Conservation (phyloP, 1,284 basidiomycete species). For the Ganoderma lucidum region DNA sequence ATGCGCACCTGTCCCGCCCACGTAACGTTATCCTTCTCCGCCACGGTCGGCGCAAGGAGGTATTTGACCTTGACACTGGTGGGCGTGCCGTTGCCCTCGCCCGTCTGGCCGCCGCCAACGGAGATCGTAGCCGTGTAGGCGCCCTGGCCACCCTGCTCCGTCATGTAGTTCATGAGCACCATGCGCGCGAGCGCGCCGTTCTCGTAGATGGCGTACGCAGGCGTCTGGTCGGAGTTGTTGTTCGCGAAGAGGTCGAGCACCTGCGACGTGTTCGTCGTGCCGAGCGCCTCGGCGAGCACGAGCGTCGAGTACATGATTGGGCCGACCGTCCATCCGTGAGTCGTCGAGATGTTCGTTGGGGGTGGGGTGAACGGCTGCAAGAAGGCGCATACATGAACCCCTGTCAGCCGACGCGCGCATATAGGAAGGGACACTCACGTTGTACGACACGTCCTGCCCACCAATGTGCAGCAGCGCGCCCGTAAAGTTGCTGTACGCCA, state of each 20-base stretch:
- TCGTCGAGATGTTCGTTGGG: slow-evolving; percentile 64
- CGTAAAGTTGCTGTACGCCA: slow-evolving; percentile 68
- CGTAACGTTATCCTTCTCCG: slow-evolving; percentile 73
- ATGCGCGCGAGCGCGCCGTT: slow-evolving; percentile 60
- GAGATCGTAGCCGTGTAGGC: slow-evolving; percentile 56
- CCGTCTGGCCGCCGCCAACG: slow-evolving; percentile 52
- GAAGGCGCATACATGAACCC: not conserved
- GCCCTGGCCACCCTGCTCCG: slow-evolving; percentile 58
- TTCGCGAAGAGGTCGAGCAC: slow-evolving; percentile 67
- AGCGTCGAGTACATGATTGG: slow-evolving; percentile 76
- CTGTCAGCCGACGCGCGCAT: not conserved
- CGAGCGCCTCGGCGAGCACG: slow-evolving; percentile 73
- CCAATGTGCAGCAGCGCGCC: slow-evolving; percentile 68
- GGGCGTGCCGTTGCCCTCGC: slow-evolving; percentile 46
- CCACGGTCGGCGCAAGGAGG: slow-evolving; percentile 58
- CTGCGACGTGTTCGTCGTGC: slow-evolving; percentile 63
- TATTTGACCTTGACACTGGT: slow-evolving; percentile 60
- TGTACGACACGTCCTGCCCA: slow-evolving; percentile 72
- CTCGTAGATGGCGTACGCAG: slow-evolving; percentile 80
- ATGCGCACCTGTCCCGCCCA: slow-evolving; percentile 60
- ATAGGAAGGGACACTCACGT: slow-evolving; percentile 50
- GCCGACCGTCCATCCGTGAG: slow-evolving; percentile 69
- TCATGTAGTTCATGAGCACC: slow-evolving; percentile 74
- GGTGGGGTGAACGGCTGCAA: slow-evolving; percentile 61
- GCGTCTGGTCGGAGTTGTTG: slow-evolving; percentile 57